Evolutionary conservation across 2,329 filamentous ascomycete species (phyloP), one percentile per base, ranked within the genome.

Genomic region (Exophiala calicioides): DNA sequence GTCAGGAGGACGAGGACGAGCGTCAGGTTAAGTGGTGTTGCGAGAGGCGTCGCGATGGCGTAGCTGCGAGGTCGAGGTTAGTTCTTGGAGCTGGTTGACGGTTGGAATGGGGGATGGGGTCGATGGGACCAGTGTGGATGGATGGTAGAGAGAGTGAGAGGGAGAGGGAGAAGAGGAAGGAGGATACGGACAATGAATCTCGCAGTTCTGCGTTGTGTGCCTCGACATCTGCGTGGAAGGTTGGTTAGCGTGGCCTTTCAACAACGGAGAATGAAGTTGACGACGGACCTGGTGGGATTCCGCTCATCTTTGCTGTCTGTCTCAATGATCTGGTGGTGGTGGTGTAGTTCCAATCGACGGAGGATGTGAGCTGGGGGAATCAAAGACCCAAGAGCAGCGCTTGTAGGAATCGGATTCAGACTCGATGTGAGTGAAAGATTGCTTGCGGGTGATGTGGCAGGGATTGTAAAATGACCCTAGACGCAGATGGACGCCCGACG

Each of bases 1-100:
- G 81, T 60, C 42, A 73, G 63, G 63, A 84, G 77, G 53, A 82
- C 71, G 40, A 79, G 73, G 60, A 81, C 60, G 43, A 84, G 77
- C 56, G 82, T 67, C 29, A 83, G 65, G 65, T 84, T 84, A 58
- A 84, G 43, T 2, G 49, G 50, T 5, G 50, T 52, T 3, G 41
- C 34, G 21, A 52, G 48, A 2, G 51, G 52, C 3, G 48, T 55
- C 7, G 48, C 31, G 10, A 49, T 15, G n/a, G 47, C 47, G 44
- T 38, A 52, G 45, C 52, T 50, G 36, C 32, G 15, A 16, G n/a
- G 5, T 15, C 10, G 16, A 19, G 16, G 27, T 41, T n/a, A n/a
- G n/a, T 2, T 23, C 29, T 19, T 20, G 21, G 3, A 35, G 10
- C n/a, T 12, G 19, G 18, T 10, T 3, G 13, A 15, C 7, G 1